Percentiles rank a stretch among this genome's conserved stretches.
These are phyloP conservation scores for Picea abies DNA, from an alignment of 83 land plant species.

Conservation along the genomic window DNA sequence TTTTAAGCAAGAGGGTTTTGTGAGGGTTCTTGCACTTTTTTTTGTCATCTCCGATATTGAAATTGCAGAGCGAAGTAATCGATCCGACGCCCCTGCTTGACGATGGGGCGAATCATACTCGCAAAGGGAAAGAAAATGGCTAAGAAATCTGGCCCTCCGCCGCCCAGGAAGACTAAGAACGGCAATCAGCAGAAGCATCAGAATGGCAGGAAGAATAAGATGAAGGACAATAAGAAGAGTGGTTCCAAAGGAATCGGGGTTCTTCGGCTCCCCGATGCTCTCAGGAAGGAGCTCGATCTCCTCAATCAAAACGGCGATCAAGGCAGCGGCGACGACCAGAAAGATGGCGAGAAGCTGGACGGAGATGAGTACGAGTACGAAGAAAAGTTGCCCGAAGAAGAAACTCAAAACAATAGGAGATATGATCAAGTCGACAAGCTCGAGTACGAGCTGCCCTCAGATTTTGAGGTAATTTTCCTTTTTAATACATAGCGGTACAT, in stretches of 20 bases:
- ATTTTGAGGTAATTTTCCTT: conserved; percentile 66
- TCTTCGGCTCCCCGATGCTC: conserved; percentile 49
- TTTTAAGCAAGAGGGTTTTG: no score
- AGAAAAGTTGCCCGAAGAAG: conserved; percentile 75
- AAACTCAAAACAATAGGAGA: conserved; percentile 73
- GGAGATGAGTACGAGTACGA: conserved; percentile 86
- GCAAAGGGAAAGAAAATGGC: not conserved
- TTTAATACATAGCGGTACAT: not conserved
- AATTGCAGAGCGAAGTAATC: not conserved
- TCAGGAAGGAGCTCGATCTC: conserved; percentile 39
- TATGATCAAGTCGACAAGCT: conserved; percentile 73
- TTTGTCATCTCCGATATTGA: not conserved
- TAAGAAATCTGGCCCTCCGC: not conserved
- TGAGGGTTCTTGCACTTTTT: no score
- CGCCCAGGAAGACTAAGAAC: not conserved
- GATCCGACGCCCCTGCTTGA: not conserved
- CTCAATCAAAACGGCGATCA: conserved; percentile 22
- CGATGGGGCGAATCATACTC: not conserved
- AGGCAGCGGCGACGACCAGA: not conserved
- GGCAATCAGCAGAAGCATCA: not conserved
- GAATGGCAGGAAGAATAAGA: not conserved
- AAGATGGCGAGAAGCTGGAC: conserved; percentile 15
- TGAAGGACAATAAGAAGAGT: not conserved
- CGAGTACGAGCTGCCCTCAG: conserved; percentile 85
- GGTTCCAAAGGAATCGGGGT: not conserved